A percentile compares a stretch with the other conserved stretches of the same genome.
Conservation (phyloP, 1,139 yeast genomes). For the Sugiyamaella sp. region DNA sequence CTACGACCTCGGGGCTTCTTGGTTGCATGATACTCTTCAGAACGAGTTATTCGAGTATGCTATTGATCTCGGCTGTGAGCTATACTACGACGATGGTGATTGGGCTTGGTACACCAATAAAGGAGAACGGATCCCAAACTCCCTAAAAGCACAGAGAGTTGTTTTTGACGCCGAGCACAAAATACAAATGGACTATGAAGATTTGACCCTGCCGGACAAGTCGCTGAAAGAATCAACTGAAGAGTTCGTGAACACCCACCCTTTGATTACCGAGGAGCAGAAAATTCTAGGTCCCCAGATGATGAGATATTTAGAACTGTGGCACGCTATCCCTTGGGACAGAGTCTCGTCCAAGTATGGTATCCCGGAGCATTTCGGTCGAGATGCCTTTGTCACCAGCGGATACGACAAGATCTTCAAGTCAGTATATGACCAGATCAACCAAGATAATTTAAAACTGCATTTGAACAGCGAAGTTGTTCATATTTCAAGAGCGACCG, state of each 20-base stretch:
- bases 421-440: constrained; percentile 25
- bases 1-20: constrained; percentile 67
- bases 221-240: constrained; percentile 54
- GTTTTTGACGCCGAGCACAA: constrained; percentile 60
- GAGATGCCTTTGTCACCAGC: constrained; percentile 66
- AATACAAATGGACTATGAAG: constrained; percentile 57
- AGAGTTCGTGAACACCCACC: constrained; percentile 50
- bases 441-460: constrained; percentile 36
- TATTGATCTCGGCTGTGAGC: constrained; percentile 38
- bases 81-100: constrained; percentile 55
- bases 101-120: constrained; percentile 37
- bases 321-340: constrained; percentile 78
- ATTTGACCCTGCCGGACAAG: constrained; percentile 52
- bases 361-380: constrained; percentile 67
- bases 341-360: constrained; percentile 68
- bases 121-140: constrained; percentile 41
- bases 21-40: constrained; percentile 82
- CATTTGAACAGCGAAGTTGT: constrained; percentile 51
- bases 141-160: constrained; percentile 49
- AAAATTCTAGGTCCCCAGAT: constrained; percentile 53
- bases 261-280: constrained; percentile 56
- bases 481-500: constrained; percentile 40
- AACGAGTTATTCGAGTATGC: constrained; percentile 56
- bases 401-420: constrained; percentile 48
- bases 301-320: constrained; percentile 63